A percentile compares a stretch with the other conserved stretches of the same genome.
Evolutionary conservation across 1,139 yeast genomes (phyloP).

Genomic region (Saccharomyces hybrid): DNA sequence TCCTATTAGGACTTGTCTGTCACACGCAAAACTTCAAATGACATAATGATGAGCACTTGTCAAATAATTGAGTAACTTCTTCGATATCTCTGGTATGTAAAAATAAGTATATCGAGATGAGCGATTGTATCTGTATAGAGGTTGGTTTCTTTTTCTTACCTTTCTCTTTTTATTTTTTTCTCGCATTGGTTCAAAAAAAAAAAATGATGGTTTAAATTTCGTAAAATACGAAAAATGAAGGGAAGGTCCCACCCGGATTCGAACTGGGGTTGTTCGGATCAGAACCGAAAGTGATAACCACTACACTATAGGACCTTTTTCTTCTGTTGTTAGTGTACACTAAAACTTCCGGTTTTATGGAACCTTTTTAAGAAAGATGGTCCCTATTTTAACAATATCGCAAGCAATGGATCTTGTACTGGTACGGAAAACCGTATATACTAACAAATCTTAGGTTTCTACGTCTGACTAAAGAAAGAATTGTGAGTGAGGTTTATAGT

Average conservation of each 20-base stretch:
- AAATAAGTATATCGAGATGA: not conserved
- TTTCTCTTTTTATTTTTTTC: not conserved
- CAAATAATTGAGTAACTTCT: not conserved
- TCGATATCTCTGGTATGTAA: not conserved
- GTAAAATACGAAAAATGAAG: conserved; percentile 22
- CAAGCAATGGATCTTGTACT: too few species aligned
- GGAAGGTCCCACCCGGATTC: conserved; percentile 78
- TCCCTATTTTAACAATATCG: too few species aligned
- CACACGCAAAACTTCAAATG: not conserved
- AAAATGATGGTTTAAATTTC: not conserved
- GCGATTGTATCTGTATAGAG: not conserved
- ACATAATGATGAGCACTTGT: not conserved
- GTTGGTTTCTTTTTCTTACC: not conserved
- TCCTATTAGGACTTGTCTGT: not conserved
- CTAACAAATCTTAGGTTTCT: too few species aligned
- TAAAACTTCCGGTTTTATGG: not conserved
- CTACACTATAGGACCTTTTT: conserved; percentile 45
- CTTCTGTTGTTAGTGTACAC: not conserved
- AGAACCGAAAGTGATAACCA: conserved; percentile 49
- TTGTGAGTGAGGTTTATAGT: too few species aligned
- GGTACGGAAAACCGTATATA: too few species aligned
- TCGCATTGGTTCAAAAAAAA: not conserved
- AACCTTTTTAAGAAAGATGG: not conserved
- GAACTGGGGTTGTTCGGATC: conserved; percentile 81
- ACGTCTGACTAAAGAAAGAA: too few species aligned